Evolutionary conservation across 2,329 filamentous ascomycete genomes (phyloP).

Genomic region (Sporothrix brasiliensis): DNA sequence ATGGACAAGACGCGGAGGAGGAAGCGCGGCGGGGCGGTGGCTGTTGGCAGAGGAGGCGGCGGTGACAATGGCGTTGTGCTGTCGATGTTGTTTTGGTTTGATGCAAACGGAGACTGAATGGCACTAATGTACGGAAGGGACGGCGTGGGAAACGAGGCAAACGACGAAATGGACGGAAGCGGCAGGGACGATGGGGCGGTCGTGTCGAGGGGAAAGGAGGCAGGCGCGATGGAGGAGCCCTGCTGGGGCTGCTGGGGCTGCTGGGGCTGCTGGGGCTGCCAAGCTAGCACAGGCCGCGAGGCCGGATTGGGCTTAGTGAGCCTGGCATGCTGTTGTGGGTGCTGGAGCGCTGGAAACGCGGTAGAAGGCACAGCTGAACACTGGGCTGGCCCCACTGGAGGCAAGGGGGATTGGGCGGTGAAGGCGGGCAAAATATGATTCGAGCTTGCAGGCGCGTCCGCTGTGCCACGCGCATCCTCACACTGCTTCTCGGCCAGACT

Average conservation of each 20-base stretch:
- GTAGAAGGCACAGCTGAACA: neutral
- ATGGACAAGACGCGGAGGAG: constrained; percentile 34
- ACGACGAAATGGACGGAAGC: constrained; percentile 25
- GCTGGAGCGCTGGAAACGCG: neutral
- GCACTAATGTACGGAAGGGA: constrained; percentile 6
- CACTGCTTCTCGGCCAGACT: neutral
- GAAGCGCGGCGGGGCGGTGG: constrained; percentile 7
- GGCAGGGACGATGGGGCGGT: neutral
- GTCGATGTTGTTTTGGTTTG: neutral
- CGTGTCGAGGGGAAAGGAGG: neutral
- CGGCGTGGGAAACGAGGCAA: constrained; percentile 24
- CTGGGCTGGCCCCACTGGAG: constrained; percentile 1
- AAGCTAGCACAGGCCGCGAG: constrained; percentile 32
- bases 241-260: constrained; percentile 6
- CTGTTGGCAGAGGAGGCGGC: neutral
- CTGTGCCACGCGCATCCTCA: neutral
- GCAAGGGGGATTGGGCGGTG: constrained; percentile 27
- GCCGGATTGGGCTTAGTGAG: constrained; percentile 32
- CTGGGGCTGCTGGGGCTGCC: constrained; percentile 3
- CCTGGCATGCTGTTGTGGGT: neutral
- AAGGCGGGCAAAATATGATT: constrained; percentile 21
- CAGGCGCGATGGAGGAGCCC: neutral
- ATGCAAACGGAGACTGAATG: neutral
- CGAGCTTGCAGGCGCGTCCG: neutral
- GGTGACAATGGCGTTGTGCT: neutral